A percentile compares a stretch with the other conserved stretches of the same genome.
phyloP scores from a whole-genome alignment of 306 rosid species.

The Lablab purpureus region DNA sequence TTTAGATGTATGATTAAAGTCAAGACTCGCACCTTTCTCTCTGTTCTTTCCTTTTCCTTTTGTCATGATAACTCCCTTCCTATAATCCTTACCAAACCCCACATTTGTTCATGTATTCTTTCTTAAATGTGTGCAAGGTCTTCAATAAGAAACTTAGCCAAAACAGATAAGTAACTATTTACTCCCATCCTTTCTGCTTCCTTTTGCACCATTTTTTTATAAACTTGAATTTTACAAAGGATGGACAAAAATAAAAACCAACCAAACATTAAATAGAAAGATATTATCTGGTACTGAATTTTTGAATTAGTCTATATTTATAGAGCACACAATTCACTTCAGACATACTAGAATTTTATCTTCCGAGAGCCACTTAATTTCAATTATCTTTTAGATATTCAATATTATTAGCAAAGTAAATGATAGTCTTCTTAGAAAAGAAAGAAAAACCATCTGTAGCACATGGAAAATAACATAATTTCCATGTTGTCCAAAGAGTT shows the following conservation, averaged over 20 bases:
- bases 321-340: not conserved
- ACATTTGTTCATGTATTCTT: not conserved
- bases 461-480: slow-evolving; percentile 39
- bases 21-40: slow-evolving; percentile 5
- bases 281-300: not conserved
- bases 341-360: not conserved
- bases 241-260: not conserved
- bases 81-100: slow-evolving; percentile 23
- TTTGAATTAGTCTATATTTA: not conserved
- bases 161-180: not conserved
- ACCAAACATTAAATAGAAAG: not conserved
- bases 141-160: not conserved
- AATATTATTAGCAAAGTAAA: slow-evolving; percentile 12
- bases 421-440: slow-evolving; percentile 25
- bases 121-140: not conserved
- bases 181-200: not conserved
- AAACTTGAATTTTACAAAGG: not conserved
- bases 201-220: not conserved
- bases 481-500: slow-evolving; percentile 40
- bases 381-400: slow-evolving; percentile 6
- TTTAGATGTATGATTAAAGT: slow-evolving; percentile 16
- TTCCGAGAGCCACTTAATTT: slow-evolving; percentile 18
- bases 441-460: slow-evolving; percentile 30
- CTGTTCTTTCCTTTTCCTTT: slow-evolving; percentile 30
- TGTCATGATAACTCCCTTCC: slow-evolving; percentile 27